phyloP scores from a whole-genome alignment of 768 basidiomycete species.

The Guyanaporus albipodus region DNA sequence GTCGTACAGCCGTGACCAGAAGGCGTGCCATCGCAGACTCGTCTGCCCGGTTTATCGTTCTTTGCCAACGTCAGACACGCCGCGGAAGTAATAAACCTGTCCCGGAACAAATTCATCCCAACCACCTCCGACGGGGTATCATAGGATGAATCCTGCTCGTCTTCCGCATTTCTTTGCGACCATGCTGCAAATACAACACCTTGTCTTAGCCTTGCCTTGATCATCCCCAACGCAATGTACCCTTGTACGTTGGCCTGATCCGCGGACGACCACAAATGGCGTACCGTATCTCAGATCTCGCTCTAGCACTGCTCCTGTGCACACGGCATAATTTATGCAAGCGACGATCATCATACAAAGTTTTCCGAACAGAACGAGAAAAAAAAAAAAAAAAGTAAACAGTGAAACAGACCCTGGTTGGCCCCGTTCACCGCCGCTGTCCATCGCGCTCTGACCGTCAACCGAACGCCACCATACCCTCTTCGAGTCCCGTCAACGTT shows the following conservation, averaged over 20 bases:
- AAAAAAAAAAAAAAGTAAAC: too few relatives aligned
- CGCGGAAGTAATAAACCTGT: slow-evolving; percentile 26
- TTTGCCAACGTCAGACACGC: slow-evolving; percentile 20
- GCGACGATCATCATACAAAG: slow-evolving; percentile 21
- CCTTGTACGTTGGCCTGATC: slow-evolving; percentile 18
- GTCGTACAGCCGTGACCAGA: slow-evolving; percentile 16
- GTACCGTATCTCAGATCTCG: slow-evolving; percentile 19
- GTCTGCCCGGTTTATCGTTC: slow-evolving; percentile 16
- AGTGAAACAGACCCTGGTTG: background rate
- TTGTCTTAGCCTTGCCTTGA: too few relatives aligned
- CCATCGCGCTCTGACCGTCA: background rate
- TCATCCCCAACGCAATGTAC: too few relatives aligned
- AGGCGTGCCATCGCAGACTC: slow-evolving; percentile 10
- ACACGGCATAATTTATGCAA: slow-evolving; percentile 16
- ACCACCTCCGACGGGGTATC: slow-evolving; percentile 9
- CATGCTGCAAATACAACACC: slow-evolving; percentile 11
- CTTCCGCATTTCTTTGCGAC: background rate
- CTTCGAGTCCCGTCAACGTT: background rate
- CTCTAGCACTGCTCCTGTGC: slow-evolving; percentile 5
- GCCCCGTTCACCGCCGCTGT: slow-evolving; percentile 4
- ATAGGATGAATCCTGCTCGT: too few relatives aligned
- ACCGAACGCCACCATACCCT: slow-evolving; percentile 6
- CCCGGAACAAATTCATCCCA: slow-evolving; percentile 8
- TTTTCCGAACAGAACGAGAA: background rate
- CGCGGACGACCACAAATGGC: slow-evolving; percentile 25